phyloP scores from a whole-genome alignment of 1,284 basidiomycete genomes.

The Rhodotorula sp. region DNA sequence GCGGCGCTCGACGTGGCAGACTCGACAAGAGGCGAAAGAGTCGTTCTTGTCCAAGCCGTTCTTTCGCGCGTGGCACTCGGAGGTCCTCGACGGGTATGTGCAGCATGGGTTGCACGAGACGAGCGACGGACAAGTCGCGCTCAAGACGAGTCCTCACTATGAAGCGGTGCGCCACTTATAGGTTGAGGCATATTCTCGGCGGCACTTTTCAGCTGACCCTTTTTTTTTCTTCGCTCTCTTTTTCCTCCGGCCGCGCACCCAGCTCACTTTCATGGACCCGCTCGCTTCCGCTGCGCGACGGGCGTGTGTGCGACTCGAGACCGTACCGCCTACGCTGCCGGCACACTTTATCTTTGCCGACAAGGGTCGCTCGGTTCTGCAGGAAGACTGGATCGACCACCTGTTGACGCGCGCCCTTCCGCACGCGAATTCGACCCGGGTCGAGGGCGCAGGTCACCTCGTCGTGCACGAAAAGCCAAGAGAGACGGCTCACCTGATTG shows the following conservation, averaged over 20 bases:
- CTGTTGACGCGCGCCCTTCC: conserved; percentile 18
- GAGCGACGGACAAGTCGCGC: conserved; percentile 8
- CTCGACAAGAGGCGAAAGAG: conserved; percentile 62
- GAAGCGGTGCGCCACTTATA: conserved; percentile 28
- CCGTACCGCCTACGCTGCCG: conserved; percentile 29
- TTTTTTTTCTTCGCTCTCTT: too few relatives aligned
- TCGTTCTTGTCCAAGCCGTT: conserved; percentile 61
- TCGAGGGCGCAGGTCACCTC: conserved; percentile 48
- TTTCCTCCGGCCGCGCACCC: not conserved
- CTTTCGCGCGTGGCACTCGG: conserved; percentile 70
- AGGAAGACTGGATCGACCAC: conserved; percentile 23
- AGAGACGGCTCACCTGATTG: conserved; percentile 47
- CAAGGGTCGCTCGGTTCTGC: conserved; percentile 32
- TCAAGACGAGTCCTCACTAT: conserved; percentile 27
- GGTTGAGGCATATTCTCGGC: too few relatives aligned
- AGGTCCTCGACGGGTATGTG: conserved; percentile 65
- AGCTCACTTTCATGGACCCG: conserved; percentile 43
- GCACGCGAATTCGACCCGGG: conserved; percentile 36
- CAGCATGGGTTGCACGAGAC: conserved; percentile 24
- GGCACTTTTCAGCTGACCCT: not conserved
- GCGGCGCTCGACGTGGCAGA: conserved; percentile 36
- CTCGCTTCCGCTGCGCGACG: conserved; percentile 32
- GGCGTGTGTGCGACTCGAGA: conserved; percentile 33
- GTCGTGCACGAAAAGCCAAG: conserved; percentile 53
- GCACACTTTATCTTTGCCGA: conserved; percentile 43